Evolutionary conservation across 2,329 filamentous ascomycete genomes (phyloP).

Genomic region (Aspergillus melleus): DNA sequence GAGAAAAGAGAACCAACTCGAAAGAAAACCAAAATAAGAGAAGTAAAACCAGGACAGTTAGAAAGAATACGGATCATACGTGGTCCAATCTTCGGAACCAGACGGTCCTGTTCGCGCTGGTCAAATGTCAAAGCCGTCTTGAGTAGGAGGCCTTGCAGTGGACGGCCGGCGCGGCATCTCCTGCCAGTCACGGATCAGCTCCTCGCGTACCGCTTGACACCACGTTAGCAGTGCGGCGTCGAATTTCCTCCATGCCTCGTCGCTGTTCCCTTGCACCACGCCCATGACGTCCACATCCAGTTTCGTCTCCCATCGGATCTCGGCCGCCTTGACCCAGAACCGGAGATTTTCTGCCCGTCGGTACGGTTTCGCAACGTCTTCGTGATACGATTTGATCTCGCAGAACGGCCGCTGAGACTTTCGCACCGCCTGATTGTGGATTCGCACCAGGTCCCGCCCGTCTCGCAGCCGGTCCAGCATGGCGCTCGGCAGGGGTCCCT

Average conservation of each 20-base stretch:
- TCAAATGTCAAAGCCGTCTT: conserved; percentile 19
- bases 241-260: conserved; percentile 73
- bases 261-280: conserved; percentile 71
- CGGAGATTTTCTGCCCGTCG: conserved; percentile 89
- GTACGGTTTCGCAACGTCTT: conserved; percentile 93
- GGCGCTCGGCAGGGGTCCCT: conserved; percentile 52
- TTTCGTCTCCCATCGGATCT: conserved; percentile 87
- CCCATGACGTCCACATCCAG: conserved; percentile 82
- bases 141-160: too few relatives aligned
- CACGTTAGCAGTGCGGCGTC: conserved; percentile 80
- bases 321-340: conserved; percentile 94
- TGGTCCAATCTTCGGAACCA: conserved; percentile 21
- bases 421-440: conserved; percentile 86
- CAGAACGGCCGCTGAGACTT: conserved; percentile 86
- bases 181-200: conserved; percentile 74
- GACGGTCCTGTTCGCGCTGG: conserved; percentile 1
- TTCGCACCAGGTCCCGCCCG: conserved; percentile 75
- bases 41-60: neutral
- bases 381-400: conserved; percentile 83
- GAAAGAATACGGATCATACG: conserved; percentile 8
- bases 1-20: neutral
- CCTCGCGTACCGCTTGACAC: conserved; percentile 78
- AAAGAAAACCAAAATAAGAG: conserved; percentile 16
- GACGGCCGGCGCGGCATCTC: conserved; percentile 10
- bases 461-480: conserved; percentile 75